Evolutionary conservation across 192 early-diverging fungal genomes (phyloP), one percentile per base, ranked within the genome.

Genomic region (Coemansia sp.): DNA sequence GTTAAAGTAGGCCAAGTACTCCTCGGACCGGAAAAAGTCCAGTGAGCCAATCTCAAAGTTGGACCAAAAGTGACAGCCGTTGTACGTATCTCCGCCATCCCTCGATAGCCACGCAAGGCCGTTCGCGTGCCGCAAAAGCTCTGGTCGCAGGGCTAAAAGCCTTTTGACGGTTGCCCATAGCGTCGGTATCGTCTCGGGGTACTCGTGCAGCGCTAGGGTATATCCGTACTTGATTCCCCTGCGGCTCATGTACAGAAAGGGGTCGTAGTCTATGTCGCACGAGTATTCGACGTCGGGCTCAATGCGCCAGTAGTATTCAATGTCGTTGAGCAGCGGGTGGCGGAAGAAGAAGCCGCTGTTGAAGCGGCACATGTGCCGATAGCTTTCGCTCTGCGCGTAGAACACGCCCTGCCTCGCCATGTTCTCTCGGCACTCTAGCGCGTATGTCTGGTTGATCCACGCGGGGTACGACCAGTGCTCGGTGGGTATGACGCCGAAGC

Each of bases 1-100:
- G 19, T 89, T 74, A 64, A 93, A 93, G 64, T 86, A 94, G 42
- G 76, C 76, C 37, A 68, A 54, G 70, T 93, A 93, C 43, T 80
- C 51, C 12, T 72, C 38, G 47, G 69, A 69, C 47, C 90, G 74
- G 65, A 89, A 91, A 57, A 95, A 88, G 29, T 87, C 83, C 53
- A 94, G 62, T 57, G 88, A 77, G 27, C 82, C 92, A 59, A 96
- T 95, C 72, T 96, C 94, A 86, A 96, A 96, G 63, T 96, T 96
- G 45, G 87, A 88, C 94, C 94, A 94, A 47, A 89, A 91, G 59
- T 93, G 89, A 69, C 89, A 93, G 7, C 76, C 65, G 49, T 87
- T 89, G 65, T 91, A 90, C 29, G 40, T n/a, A n/a, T n/a, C n/a
- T n/a, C n/a, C n/a, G 39, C 43, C 76, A 77, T 38, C 59, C 57